Evolutionary conservation across 176 grass and related monocot genomes (phyloP).

Genomic region (Musa itinerans): DNA sequence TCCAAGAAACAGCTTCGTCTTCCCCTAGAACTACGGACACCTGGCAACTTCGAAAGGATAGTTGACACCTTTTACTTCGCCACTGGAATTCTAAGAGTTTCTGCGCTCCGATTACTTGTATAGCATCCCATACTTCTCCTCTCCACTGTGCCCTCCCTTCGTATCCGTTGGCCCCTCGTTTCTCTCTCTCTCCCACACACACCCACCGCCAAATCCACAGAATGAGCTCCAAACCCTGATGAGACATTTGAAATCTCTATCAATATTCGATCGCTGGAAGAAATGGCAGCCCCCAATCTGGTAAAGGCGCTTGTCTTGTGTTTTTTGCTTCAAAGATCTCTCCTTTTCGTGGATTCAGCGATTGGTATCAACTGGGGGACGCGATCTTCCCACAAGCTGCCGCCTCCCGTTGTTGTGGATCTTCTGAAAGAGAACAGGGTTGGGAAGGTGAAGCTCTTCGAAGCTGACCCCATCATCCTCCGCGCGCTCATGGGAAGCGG

Average conservation of each 20-base stretch:
- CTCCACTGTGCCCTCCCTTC: neutral
- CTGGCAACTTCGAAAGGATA: neutral
- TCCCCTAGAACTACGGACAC: no score
- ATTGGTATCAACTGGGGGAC: conserved; percentile 14
- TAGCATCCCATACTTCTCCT: neutral
- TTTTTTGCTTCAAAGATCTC: neutral
- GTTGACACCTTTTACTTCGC: neutral
- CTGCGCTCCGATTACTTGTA: neutral
- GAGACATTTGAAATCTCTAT: neutral
- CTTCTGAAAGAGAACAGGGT: conserved; percentile 5
- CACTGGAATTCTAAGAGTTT: neutral
- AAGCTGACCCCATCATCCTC: neutral
- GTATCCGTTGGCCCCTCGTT: neutral
- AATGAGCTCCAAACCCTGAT: neutral
- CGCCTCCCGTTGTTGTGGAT: neutral
- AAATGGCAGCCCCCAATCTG: neutral
- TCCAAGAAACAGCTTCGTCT: neutral
- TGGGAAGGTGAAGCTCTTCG: conserved; percentile 8
- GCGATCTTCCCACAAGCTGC: conserved; percentile 1
- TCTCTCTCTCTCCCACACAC: neutral
- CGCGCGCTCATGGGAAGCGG: conserved; percentile 5
- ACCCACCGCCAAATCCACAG: neutral
- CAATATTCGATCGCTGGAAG: neutral
- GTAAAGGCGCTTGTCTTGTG: neutral
- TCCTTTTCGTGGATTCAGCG: conserved; percentile 4